Percentiles rank a stretch among this genome's conserved stretches.
phyloP scores from a whole-genome alignment of 768 basidiomycete genomes.

The Pulveroboletus sp. region DNA sequence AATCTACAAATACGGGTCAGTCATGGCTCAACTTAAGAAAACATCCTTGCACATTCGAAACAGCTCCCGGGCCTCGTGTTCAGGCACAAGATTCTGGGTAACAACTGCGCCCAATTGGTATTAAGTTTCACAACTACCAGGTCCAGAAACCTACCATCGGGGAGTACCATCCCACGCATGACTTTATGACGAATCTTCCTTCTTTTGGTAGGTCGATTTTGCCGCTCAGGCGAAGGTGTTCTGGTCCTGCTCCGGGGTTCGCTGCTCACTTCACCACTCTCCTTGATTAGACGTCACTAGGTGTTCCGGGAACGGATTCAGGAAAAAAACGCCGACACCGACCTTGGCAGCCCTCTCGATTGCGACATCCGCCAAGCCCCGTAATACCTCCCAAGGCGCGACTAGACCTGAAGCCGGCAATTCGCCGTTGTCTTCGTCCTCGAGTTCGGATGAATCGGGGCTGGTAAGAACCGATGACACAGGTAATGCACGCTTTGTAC shows the following conservation, averaged over 20 bases:
- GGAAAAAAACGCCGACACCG: conserved; percentile 14
- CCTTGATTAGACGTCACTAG: conserved; percentile 38
- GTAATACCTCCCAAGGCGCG: conserved; percentile 82
- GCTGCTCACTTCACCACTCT: conserved; percentile 67
- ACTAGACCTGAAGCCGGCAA: conserved; percentile 77
- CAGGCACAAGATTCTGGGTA: conserved; percentile 75
- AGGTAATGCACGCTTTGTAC: conserved; percentile 58
- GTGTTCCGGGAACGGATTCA: conserved; percentile 1
- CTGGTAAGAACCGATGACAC: conserved; percentile 67
- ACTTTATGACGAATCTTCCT: conserved; percentile 66
- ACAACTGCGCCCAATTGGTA: conserved; percentile 51
- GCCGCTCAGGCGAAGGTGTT: conserved; percentile 68
- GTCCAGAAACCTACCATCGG: conserved; percentile 55
- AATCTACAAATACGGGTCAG: conserved; percentile 48
- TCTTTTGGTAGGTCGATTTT: conserved; percentile 64
- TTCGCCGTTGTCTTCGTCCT: conserved; percentile 78
- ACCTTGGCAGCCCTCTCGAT: conserved; percentile 77
- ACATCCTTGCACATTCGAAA: conserved; percentile 63
- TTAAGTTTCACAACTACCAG: not conserved
- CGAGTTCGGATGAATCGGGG: conserved; percentile 79
- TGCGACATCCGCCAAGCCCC: conserved; percentile 78
- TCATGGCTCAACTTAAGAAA: conserved; percentile 7
- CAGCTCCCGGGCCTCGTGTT: conserved; percentile 79
- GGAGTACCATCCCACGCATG: conserved; percentile 59
- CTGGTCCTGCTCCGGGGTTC: conserved; percentile 73